These are phyloP conservation scores for Alloascoidea africana DNA, from an alignment of 805 yeast species.

Conservation along the genomic window DNA sequence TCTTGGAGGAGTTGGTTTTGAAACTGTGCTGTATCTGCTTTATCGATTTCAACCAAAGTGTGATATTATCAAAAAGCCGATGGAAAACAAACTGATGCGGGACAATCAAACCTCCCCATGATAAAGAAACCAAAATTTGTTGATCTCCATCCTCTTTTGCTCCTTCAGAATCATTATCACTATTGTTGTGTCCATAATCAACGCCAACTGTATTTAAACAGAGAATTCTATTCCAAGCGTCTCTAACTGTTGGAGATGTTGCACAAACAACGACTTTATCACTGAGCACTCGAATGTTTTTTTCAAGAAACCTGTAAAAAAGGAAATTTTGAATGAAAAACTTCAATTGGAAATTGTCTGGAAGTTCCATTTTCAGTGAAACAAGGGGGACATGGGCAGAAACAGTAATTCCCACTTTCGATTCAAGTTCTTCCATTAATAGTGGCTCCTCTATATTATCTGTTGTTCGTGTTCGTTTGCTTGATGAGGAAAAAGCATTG, in stretches of 20 bases:
- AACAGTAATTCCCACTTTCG: background rate
- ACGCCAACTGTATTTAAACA: background rate
- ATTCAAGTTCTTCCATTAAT: background rate
- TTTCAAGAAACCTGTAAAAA: background rate
- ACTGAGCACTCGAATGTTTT: background rate
- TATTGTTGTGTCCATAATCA: background rate
- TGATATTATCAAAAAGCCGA: constrained; percentile 47
- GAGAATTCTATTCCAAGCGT: background rate
- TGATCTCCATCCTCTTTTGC: background rate
- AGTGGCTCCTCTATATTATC: too few species aligned
- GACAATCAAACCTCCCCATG: constrained; percentile 29
- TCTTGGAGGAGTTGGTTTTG: constrained; percentile 21
- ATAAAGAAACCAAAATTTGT: constrained; percentile 13
- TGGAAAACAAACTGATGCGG: constrained; percentile 53
- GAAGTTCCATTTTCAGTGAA: background rate
- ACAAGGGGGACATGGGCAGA: background rate
- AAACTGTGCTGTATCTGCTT: constrained; percentile 40
- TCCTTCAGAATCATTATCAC: background rate
- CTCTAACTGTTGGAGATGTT: background rate
- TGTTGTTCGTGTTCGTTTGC: background rate
- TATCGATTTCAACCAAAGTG: constrained; percentile 38
- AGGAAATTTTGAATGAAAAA: background rate
- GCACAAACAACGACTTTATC: background rate
- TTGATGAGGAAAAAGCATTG: background rate
- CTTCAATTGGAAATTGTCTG: background rate